Evolutionary conservation across 306 rosid species (phyloP).

Genomic region (Trifolium subterraneum): DNA sequence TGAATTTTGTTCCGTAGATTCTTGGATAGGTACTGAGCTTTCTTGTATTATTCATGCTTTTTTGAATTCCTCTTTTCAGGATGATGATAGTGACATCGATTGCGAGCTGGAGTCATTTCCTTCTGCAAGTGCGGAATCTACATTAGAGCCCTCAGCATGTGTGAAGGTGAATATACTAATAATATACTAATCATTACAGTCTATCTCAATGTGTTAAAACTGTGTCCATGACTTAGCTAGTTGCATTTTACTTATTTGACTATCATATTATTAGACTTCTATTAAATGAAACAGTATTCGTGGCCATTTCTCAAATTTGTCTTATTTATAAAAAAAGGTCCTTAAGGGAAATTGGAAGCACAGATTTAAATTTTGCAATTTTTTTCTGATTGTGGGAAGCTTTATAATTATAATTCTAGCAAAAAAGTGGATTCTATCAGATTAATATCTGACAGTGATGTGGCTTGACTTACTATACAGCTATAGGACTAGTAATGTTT

Average conservation of each 20-base stretch:
- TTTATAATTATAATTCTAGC: slow-evolving; percentile 16
- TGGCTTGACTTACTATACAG: slow-evolving; percentile 1
- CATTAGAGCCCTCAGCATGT: slow-evolving; percentile 79
- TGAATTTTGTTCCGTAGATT: slow-evolving; percentile 7
- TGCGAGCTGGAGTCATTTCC: slow-evolving; percentile 72
- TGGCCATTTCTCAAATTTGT: slow-evolving; percentile 16
- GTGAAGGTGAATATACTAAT: slow-evolving; percentile 65
- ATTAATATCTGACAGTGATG: slow-evolving; percentile 22
- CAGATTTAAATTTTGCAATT: slow-evolving; percentile 29
- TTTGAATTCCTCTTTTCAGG: slow-evolving; percentile 61
- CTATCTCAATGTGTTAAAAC: slow-evolving; percentile 6
- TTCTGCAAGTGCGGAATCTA: slow-evolving; percentile 57
- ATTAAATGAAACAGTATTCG: slow-evolving; percentile 33
- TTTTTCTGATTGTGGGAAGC: background rate
- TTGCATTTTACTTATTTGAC: slow-evolving; percentile 32
- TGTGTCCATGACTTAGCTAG: slow-evolving; percentile 5
- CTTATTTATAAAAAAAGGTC: background rate
- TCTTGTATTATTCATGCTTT: slow-evolving; percentile 16
- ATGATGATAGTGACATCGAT: slow-evolving; percentile 88
- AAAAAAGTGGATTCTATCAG: slow-evolving; percentile 3
- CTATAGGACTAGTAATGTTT: slow-evolving; percentile 7
- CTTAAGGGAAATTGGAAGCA: background rate
- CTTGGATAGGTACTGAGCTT: slow-evolving; percentile 22
- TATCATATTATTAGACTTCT: slow-evolving; percentile 22
- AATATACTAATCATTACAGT: slow-evolving; percentile 9